Base-by-base conservation (phyloP, 495 filamentous ascomycete species). In the Daldinia caldariorum region DNA sequence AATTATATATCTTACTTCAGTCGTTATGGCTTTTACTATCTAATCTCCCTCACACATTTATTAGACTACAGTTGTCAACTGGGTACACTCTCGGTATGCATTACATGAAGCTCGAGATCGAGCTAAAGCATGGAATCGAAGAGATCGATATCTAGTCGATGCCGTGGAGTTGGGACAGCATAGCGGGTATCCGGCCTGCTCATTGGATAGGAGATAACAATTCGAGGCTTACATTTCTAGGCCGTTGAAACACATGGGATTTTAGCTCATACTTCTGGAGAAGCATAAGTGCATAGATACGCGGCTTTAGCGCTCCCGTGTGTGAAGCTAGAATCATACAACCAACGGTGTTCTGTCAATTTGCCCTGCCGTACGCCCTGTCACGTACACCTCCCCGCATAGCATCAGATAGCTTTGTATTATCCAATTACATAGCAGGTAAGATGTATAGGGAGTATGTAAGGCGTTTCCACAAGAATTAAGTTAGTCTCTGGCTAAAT, bases 91-190 rank as follows among this genome's bases (percentile, higher is more conserved):
- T 61, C 26, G 26, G 53, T 59, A 60, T 66, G 63, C 22, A 61
- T 65, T 68, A 50, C 61, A 56, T 57, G 58, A 4, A 58, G 31
- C 34, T 50, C 12, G 4, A 58, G 31, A 26, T 50, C 12, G 45
- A 62, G 45, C 61, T 45, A 47, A 38, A 45, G 70, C 70, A 72
- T 38, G 66, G 61, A 65, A 69, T 72, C 65, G 57, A 67, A 34
- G 32, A 62, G 65, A 72, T 72, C 70, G 70, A 66, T 65, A 37
- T n/a, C 34, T 32, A 14, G 61, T 34, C 61, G 58, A 66, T 18
- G 58, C 45, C 63, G 55, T 53, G 61, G 61, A 58, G 53, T 57
- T 68, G 56, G 60, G 51, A 65, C 41, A 18, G 49, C 38, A 26
- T 43, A 55, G n/a, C n/a, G n/a, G n/a, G n/a, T 57, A 61, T 14